Base-by-base conservation (phyloP, 1,284 basidiomycete genomes). In the Amylostereum areolatum region DNA sequence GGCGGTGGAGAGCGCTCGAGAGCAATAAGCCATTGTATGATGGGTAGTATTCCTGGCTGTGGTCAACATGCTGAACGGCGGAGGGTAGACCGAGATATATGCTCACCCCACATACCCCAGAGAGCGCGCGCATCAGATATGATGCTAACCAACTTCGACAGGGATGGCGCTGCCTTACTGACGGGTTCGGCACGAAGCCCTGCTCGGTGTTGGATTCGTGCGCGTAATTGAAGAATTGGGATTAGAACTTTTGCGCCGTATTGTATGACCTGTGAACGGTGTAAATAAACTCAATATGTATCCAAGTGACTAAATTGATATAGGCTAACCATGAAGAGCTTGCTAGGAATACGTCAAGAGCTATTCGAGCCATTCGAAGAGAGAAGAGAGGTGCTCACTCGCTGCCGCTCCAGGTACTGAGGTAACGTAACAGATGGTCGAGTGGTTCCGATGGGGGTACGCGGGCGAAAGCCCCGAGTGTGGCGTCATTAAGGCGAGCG, bases 401-500 rank as follows among this genome's bases (percentile, higher is more conserved):
- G 77, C 80, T 88, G 32, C 87, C 87, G 61, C 81, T 83, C 85
- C 85, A 90, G 59, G 86, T 87, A 51, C 83, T 80, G 44, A 90
- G 69, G 61, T 80, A 88, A 56, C 85, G 71, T 33, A 88, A 73
- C 10, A 87, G 70, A 63, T 89, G 87, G 57, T 88, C 74, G 34
- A 90, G 62, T 6, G 73, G 78, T 55, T 81, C 71, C 9, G 83
- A 85, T 0, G 78, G 72, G 18, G 78, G 77, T 12, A 85, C 65
- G 42, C 61, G 61, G 32, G 74, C 66, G 62, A 88, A 89, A 32
- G 71, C 72, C 1, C 87, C 88, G 5, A 90, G 64, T 18, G 82
- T 72, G 2, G 68, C 47, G 62, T 89, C 84, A 53, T 76, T 80
- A 25, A 87, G 54, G 30, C 71, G 72, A 18, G 73, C 66, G 24